phyloP scores from a whole-genome alignment of 192 early-diverging fungal genomes.

The Podila epigama region DNA sequence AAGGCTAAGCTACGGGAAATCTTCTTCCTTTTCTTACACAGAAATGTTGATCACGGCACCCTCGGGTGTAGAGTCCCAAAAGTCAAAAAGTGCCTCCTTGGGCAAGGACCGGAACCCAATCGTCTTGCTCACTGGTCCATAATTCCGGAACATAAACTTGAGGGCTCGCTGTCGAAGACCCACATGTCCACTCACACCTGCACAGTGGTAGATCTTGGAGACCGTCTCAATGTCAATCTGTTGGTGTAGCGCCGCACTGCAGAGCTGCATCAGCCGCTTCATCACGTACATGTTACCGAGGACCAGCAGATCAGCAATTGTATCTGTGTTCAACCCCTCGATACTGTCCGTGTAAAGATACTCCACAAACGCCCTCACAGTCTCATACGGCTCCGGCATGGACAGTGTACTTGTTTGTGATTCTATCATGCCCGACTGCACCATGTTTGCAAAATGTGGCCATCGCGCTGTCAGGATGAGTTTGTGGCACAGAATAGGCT shows the following conservation, averaged over 20 bases:
- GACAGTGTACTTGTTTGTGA: conserved; percentile 51
- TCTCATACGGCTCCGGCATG: conserved; percentile 60
- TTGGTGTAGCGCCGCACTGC: conserved; percentile 52
- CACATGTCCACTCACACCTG: conserved; percentile 55
- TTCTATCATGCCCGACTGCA: conserved; percentile 65
- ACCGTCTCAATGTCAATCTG: conserved; percentile 62
- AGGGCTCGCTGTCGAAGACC: conserved; percentile 61
- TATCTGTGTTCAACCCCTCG: conserved; percentile 38
- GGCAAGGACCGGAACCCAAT: conserved; percentile 60
- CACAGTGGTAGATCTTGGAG: conserved; percentile 61
- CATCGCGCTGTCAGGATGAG: conserved; percentile 69
- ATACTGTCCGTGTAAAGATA: conserved; percentile 69
- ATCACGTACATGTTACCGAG: conserved; percentile 68
- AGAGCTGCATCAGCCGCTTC: conserved; percentile 59
- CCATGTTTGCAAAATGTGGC: conserved; percentile 65
- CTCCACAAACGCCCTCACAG: conserved; percentile 59
- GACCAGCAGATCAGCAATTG: conserved; percentile 62
- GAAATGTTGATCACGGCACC: conserved; percentile 51
- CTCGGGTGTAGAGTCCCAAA: conserved; percentile 67
- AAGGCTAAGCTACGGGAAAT: background rate
- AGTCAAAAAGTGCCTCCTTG: conserved; percentile 59
- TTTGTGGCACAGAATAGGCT: conserved; percentile 61
- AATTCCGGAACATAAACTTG: conserved; percentile 64
- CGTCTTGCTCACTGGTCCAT: conserved; percentile 66
- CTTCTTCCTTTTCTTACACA: conserved; percentile 1